These are phyloP conservation scores for Incumbomyces delicatus DNA, from an alignment of 2,329 filamentous ascomycete species.

Conservation along the genomic window DNA sequence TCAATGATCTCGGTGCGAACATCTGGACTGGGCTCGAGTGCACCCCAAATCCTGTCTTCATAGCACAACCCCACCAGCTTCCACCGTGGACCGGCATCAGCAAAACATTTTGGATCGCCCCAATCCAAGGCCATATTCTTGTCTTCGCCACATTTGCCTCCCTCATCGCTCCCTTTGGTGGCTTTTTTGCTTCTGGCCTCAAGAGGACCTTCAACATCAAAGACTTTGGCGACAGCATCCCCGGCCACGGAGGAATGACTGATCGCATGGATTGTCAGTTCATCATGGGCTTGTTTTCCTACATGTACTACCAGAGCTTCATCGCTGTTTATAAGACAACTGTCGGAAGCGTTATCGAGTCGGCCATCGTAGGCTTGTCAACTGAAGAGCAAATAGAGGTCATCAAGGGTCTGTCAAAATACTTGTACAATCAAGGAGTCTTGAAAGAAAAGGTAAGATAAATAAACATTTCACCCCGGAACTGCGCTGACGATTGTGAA, in stretches of 20 bases:
- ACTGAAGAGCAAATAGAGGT: conserved; percentile 82
- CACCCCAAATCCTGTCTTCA: conserved; percentile 83
- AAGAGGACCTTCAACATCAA: conserved; percentile 99
- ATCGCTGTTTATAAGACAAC: conserved; percentile 80
- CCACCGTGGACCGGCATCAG: conserved; percentile 62
- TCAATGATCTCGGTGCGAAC: conserved; percentile 91
- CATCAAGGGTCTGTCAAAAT: conserved; percentile 52
- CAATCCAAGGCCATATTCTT: conserved; percentile 89
- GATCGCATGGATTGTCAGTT: conserved; percentile 99
- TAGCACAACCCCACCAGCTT: conserved; percentile 63
- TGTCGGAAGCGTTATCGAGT: conserved; percentile 80
- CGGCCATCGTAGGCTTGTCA: conserved; percentile 78
- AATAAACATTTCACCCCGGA: neutral
- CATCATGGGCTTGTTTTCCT: conserved; percentile 98
- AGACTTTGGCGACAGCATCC: conserved; percentile 97
- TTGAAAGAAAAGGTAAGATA: conserved; percentile 43
- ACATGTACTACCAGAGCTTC: conserved; percentile 98
- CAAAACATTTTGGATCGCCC: conserved; percentile 65
- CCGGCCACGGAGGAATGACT: conserved; percentile 94
- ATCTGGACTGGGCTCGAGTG: conserved; percentile 85
- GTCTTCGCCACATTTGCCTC: conserved; percentile 89
- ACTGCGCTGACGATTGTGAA: conserved; percentile 7
- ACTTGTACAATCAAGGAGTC: conserved; percentile 54
- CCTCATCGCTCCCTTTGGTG: conserved; percentile 91
- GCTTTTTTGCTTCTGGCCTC: conserved; percentile 94